Evolutionary conservation across 768 basidiomycete species (phyloP).

Genomic region (Mycena haematopus): DNA sequence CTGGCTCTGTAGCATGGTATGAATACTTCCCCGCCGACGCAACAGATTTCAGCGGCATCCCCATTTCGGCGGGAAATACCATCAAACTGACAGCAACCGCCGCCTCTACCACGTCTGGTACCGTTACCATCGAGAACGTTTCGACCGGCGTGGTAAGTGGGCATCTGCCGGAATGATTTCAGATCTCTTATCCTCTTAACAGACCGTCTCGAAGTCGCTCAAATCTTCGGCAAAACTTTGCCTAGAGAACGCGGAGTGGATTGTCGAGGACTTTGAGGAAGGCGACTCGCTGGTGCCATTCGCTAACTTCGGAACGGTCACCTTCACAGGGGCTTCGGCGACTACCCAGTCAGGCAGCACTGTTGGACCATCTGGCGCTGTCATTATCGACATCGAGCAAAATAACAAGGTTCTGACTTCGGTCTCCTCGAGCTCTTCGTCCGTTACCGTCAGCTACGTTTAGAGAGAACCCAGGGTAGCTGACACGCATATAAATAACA

Average conservation of each 20-base stretch:
- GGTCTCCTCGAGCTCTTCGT: conserved; percentile 26
- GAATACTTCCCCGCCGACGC: conserved; percentile 42
- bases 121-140: conserved; percentile 36
- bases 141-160: conserved; percentile 28
- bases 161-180: neutral
- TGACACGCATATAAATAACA: no score
- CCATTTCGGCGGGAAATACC: conserved; percentile 24
- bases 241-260: conserved; percentile 43
- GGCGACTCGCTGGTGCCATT: conserved; percentile 39
- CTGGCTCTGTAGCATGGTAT: conserved; percentile 32
- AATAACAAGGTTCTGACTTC: conserved; percentile 38
- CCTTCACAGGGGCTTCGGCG: conserved; percentile 41
- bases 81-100: conserved; percentile 39
- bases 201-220: conserved; percentile 37
- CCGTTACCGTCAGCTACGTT: conserved; percentile 17
- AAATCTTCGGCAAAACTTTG: conserved; percentile 30
- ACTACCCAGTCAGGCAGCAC: conserved; percentile 33
- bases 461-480: neutral
- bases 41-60: conserved; percentile 39
- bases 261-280: conserved; percentile 44
- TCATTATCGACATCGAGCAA: conserved; percentile 45
- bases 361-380: conserved; percentile 34
- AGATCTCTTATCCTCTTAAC: neutral
- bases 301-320: conserved; percentile 46
- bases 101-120: conserved; percentile 33